Evolutionary conservation across 331 rosid species (phyloP), one percentile per base, ranked within the genome.

Genomic region (Spiraea crenata): DNA sequence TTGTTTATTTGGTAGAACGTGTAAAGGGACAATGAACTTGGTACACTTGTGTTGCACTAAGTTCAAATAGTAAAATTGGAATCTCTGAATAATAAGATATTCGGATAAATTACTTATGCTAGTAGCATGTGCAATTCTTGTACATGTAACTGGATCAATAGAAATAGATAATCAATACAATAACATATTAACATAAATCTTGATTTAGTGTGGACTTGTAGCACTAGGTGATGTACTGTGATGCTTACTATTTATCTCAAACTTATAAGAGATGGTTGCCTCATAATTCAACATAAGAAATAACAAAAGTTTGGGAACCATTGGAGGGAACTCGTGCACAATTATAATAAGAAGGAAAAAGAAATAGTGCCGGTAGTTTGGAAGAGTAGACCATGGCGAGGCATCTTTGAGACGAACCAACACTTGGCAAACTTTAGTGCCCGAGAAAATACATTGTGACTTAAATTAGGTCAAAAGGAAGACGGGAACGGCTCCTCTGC

Each of bases 291-390:
- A 60, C 20, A 69, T 20, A 1, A 70, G 31, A 46, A 56, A 44
- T 65, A 57, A 57, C 6, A 10, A 44, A 54, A 56, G 7, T 45
- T 57, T 70, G 74, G 41, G 51, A 35, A 39, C 46, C 34, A 45
- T 16, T 11, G 44, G 65, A 49, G 57, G 65, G 66, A 70, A 11
- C 57, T 70, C 74, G 74, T 70, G 74, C 74, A 62, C 74, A 57
- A 45, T 57, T n/a, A 40, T 40, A 62, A 62, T 62, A 62, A 17
- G 17, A 57, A 56, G 42, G n/a, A 57, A 57, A 13, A 14, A 39
- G 48, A 70, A 25, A 16, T 6, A 10, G 57, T 15, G 63, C 50
- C 38, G 38, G 66, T 31, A 9, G 74, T 34, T 70, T 45, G 57
- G 44, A 16, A 16, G 47, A 34, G 31, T 56, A 9, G 11, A 39